These are phyloP conservation scores for Cardiospermum halicacabum DNA, from an alignment of 345 rosid genomes.

Conservation along the genomic window DNA sequence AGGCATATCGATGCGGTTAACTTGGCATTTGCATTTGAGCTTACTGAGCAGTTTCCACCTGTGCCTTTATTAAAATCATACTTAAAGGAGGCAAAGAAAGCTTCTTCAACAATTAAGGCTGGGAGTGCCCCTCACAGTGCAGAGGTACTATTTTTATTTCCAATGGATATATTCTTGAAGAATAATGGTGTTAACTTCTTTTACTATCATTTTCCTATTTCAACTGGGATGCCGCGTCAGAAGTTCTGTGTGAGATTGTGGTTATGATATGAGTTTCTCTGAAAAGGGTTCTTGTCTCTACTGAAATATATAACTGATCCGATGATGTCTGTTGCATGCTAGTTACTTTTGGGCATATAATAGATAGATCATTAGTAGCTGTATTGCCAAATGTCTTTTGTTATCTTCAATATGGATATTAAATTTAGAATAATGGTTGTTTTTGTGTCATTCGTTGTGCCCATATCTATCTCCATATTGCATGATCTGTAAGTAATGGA, in stretches of 20 bases:
- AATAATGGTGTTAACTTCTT: background rate
- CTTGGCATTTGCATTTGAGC: conserved; percentile 92
- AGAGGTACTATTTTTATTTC: conserved; percentile 43
- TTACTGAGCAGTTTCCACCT: conserved; percentile 76
- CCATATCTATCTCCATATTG: background rate
- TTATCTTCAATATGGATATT: background rate
- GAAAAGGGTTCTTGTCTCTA: background rate
- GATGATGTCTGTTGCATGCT: background rate
- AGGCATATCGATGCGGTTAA: conserved; percentile 97
- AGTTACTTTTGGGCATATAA: background rate
- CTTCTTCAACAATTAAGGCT: conserved; percentile 56
- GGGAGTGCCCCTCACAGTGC: conserved; percentile 55
- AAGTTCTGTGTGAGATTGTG: background rate
- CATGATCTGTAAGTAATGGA: background rate
- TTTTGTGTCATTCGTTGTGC: background rate
- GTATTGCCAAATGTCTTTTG: background rate
- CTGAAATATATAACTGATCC: background rate
- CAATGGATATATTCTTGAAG: background rate
- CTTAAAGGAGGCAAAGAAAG: conserved; percentile 74
- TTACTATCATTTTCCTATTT: background rate
- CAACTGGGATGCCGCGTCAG: background rate
- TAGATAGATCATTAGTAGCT: background rate
- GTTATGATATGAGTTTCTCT: background rate
- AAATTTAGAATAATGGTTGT: background rate
- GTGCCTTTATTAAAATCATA: conserved; percentile 76